Percentiles rank a stretch among this genome's conserved stretches.
phyloP scores from a whole-genome alignment of 2,329 filamentous ascomycete species.

The Dryadomyces quercivorus region DNA sequence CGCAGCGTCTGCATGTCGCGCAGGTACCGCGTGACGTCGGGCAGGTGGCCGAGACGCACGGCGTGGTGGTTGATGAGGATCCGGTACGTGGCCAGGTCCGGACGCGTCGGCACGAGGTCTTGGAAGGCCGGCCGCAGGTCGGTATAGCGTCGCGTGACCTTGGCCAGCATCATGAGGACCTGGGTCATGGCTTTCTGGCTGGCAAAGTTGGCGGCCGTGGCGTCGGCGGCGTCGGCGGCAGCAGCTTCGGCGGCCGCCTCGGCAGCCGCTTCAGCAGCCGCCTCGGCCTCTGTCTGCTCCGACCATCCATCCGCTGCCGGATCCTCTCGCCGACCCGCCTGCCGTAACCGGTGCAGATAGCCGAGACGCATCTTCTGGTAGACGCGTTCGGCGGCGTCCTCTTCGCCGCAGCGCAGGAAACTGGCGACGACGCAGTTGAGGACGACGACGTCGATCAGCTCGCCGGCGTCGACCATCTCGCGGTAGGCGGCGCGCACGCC shows the following conservation, averaged over 20 bases:
- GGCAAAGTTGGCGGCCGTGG: slow-evolving; percentile 24
- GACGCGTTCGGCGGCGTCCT: slow-evolving; percentile 62
- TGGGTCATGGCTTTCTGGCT: slow-evolving; percentile 38
- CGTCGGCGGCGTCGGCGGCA: not conserved
- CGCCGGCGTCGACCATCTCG: slow-evolving; percentile 70
- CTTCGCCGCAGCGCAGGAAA: slow-evolving; percentile 65
- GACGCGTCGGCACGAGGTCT: slow-evolving; percentile 50
- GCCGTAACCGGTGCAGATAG: too few relatives aligned
- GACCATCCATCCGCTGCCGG: too few relatives aligned
- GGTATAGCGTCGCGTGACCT: slow-evolving; percentile 40
- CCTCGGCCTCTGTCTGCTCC: not conserved
- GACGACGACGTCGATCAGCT: slow-evolving; percentile 77
- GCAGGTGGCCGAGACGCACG: slow-evolving; percentile 54
- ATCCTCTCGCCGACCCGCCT: not conserved
- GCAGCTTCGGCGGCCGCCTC: not conserved
- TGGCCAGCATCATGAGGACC: slow-evolving; percentile 45
- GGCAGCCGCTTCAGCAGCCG: not conserved
- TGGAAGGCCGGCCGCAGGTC: slow-evolving; percentile 44
- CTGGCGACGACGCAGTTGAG: slow-evolving; percentile 79
- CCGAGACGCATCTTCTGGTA: slow-evolving; percentile 73
- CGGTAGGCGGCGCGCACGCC: slow-evolving; percentile 67
- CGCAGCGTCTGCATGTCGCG: slow-evolving; percentile 65
- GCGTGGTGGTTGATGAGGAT: slow-evolving; percentile 69
- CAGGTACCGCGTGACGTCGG: slow-evolving; percentile 57
- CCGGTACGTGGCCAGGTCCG: slow-evolving; percentile 68